These are phyloP conservation scores for Phoma herbarum DNA, from an alignment of 2,329 filamentous ascomycete species.

Conservation along the genomic window DNA sequence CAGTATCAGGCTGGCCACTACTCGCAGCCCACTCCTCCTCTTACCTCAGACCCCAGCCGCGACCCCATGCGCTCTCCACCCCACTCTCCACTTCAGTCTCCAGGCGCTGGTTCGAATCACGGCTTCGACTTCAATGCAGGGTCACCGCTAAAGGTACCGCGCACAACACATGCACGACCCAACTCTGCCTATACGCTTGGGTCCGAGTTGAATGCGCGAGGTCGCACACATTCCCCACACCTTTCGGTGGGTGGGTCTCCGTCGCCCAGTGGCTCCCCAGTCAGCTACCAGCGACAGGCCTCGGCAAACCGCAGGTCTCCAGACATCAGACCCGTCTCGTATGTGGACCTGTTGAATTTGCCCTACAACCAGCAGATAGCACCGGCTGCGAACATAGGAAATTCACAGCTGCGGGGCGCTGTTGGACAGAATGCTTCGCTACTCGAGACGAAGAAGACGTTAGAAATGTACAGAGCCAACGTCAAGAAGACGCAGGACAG, in stretches of 20 bases:
- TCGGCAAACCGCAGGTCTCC: constrained; percentile 65
- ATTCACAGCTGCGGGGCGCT: constrained; percentile 77
- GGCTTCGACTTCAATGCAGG: constrained; percentile 43
- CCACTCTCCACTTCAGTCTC: constrained; percentile 40
- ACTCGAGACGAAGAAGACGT: constrained; percentile 88
- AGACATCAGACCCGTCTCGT: constrained; percentile 66
- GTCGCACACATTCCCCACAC: constrained; percentile 65
- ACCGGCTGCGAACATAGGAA: constrained; percentile 73
- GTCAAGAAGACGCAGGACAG: constrained; percentile 96
- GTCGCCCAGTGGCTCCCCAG: constrained; percentile 52
- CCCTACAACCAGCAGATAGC: constrained; percentile 83
- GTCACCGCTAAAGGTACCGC: constrained; percentile 55
- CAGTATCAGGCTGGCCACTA: constrained; percentile 32
- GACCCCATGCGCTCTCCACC: constrained; percentile 38
- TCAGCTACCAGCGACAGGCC: constrained; percentile 56
- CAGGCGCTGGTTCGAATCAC: constrained; percentile 44
- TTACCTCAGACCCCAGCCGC: constrained; percentile 33
- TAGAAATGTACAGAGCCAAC: constrained; percentile 97
- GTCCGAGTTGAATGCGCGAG: constrained; percentile 72
- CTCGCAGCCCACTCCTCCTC: constrained; percentile 37
- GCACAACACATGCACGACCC: constrained; percentile 71
- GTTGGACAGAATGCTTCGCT: constrained; percentile 92
- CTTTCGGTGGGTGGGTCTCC: constrained; percentile 57
- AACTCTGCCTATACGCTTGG: constrained; percentile 78
- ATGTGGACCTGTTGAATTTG: constrained; percentile 68